Evolutionary conservation across 164 flowering plant genomes (phyloP).

Genomic region (Vitis labrusca): DNA sequence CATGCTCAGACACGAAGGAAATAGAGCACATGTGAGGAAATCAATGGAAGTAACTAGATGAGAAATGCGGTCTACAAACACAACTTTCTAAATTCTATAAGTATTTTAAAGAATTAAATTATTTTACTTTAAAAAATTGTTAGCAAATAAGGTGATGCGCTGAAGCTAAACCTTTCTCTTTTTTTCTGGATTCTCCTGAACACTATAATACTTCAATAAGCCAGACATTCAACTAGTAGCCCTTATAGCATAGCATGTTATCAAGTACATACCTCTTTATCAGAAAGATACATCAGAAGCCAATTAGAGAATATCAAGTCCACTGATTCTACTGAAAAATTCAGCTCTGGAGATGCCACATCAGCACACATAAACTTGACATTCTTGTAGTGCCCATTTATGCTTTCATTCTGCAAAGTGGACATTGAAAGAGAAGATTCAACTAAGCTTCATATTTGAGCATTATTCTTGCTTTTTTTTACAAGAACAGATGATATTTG

Average conservation of each 20-base stretch:
- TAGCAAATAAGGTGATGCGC: no score
- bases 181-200: no score
- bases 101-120: no score
- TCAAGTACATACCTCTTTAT: conserved; percentile 62
- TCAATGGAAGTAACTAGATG: background rate
- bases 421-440: conserved; percentile 2
- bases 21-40: background rate
- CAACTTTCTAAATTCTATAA: no score
- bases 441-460: background rate
- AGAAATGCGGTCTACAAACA: background rate
- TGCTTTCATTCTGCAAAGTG: conserved; percentile 68
- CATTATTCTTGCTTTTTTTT: background rate
- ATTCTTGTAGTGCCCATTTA: conserved; percentile 80
- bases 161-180: no score
- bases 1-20: no score
- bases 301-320: conserved; percentile 93
- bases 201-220: no score
- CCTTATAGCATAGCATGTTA: background rate
- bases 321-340: conserved; percentile 59
- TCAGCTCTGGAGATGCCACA: conserved; percentile 78
- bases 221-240: no score
- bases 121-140: no score
- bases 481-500: background rate
- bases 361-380: conserved; percentile 88
- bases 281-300: conserved; percentile 94